Conservation (phyloP, 495 filamentous ascomycete species). For the Delitschia confertaspora region DNA sequence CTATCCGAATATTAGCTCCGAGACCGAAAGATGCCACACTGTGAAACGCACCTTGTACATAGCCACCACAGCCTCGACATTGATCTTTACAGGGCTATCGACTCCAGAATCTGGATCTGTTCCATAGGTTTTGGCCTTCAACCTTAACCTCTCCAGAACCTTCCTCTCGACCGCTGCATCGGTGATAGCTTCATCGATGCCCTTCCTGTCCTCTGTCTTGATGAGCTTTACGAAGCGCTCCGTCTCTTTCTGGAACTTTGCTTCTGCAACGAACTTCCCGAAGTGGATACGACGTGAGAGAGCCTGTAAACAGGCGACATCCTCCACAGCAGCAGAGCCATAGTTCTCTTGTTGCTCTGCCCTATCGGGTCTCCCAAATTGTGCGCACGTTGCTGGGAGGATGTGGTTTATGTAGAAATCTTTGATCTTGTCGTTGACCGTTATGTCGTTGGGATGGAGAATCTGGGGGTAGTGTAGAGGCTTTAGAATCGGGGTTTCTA, state of each 20-base stretch:
- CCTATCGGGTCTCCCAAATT: constrained; percentile 63
- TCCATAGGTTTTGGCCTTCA: constrained; percentile 94
- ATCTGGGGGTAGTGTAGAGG: constrained; percentile 86
- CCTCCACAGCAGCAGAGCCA: constrained; percentile 81
- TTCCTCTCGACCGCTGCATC: constrained; percentile 81
- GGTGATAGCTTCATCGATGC: constrained; percentile 84
- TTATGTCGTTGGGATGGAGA: constrained; percentile 85
- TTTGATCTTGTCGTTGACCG: constrained; percentile 84
- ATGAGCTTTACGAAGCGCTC: constrained; percentile 76
- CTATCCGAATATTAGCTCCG: constrained; percentile 29
- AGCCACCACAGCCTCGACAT: constrained; percentile 81
- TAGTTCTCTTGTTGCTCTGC: constrained; percentile 91
- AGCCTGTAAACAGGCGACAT: constrained; percentile 85
- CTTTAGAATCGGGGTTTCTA: constrained; percentile 72
- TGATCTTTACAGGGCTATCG: constrained; percentile 61
- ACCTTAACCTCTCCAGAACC: constrained; percentile 74
- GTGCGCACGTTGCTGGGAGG: constrained; percentile 69
- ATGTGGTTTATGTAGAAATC: constrained; percentile 71
- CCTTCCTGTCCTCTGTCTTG: constrained; percentile 62
- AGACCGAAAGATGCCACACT: no score
- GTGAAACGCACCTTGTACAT: constrained; percentile 77
- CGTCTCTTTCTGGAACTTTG: constrained; percentile 84
- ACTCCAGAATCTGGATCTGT: constrained; percentile 69
- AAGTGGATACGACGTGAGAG: constrained; percentile 91
- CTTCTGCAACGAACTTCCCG: constrained; percentile 97